These are phyloP conservation scores for Aureobasidium musti DNA, from an alignment of 2,329 filamentous ascomycete genomes.

Conservation along the genomic window DNA sequence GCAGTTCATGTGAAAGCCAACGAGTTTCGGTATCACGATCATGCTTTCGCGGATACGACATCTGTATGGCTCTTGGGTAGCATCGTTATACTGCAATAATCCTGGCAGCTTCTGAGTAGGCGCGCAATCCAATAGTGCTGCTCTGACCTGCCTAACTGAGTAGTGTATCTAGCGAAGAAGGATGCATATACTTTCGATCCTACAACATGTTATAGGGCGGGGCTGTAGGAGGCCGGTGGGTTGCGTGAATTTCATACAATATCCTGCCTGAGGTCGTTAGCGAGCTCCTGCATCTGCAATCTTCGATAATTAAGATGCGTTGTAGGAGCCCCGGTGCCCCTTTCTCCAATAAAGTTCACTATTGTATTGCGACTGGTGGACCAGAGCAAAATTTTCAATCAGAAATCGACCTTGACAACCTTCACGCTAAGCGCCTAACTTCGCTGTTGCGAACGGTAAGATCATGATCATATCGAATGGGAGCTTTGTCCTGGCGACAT, in stretches of 20 bases:
- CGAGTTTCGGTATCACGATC: not conserved
- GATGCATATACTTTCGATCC: constrained; percentile 21
- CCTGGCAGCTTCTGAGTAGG: constrained; percentile 2
- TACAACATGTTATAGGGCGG: not conserved
- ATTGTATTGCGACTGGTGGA: not conserved
- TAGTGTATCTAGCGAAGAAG: not conserved
- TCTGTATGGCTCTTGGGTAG: not conserved
- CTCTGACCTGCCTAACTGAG: not conserved
- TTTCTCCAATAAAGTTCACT: constrained; percentile 9
- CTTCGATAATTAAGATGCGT: not conserved
- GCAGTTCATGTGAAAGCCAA: not conserved
- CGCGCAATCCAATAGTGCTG: constrained; percentile 18
- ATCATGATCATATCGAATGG: constrained; percentile 9
- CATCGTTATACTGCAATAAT: not conserved
- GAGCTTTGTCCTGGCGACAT: constrained; percentile 15
- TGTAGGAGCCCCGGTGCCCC: not conserved
- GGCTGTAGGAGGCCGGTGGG: not conserved
- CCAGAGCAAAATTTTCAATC: not conserved
- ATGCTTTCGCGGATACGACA: not conserved
- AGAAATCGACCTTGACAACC: constrained; percentile 1
- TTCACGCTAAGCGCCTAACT: constrained; percentile 8
- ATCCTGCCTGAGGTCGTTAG: not conserved
- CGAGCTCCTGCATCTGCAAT: constrained; percentile 7
- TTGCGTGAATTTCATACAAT: not conserved
- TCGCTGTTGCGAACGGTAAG: constrained; percentile 15